Evolutionary conservation across 2,329 filamentous ascomycete species (phyloP), one percentile per base, ranked within the genome.

Genomic region (Thielaviopsis populi): DNA sequence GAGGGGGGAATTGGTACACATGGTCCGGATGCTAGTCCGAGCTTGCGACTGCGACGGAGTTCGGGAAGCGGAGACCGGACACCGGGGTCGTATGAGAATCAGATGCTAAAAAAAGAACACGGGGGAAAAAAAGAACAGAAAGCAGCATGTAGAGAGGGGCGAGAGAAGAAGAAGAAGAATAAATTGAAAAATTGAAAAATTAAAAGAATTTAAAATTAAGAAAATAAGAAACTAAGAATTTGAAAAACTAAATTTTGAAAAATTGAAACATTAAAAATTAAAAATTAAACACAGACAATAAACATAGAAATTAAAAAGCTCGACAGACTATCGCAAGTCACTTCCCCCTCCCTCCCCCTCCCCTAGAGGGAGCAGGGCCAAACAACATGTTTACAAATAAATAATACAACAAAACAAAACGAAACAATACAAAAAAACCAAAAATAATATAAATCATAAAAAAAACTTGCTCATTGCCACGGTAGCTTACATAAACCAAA

Each of bases 61-160:
- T 56, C 53, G 53, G 53, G 27, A 56, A 56, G 15, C 53, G 53
- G 53, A 56, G 53, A 37, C 53, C 27, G 53, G 53, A 56, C 15
- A 37, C 53, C 53, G 17, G 27, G 27, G 17, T 17, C 15, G n/a
- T 19, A 11, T 56, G 24, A 56, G 30, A 17, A 33, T 56, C 53
- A 33, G 42, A 8, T n/a, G 7, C 53, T 56, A 56, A 37, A 56
- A 37, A 56, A 30, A 56, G 53, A 30, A 30, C 27, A 56, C 15
- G 17, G 24, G 19, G 15, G 6, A 19, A 10, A 56, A 56, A 30
- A 22, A 50, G 10, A 11, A 50, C 8, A n/a, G 19, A 19, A 46
- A 19, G 6, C 43, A 50, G 19, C 15, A 27, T 50, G 46, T 6
- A 24, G 46, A 27, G 46, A 50, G 46, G 46, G 19, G 46, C n/a